Conservation (phyloP, 1,139 yeast genomes). For the Arxiozyma bovina region DNA sequence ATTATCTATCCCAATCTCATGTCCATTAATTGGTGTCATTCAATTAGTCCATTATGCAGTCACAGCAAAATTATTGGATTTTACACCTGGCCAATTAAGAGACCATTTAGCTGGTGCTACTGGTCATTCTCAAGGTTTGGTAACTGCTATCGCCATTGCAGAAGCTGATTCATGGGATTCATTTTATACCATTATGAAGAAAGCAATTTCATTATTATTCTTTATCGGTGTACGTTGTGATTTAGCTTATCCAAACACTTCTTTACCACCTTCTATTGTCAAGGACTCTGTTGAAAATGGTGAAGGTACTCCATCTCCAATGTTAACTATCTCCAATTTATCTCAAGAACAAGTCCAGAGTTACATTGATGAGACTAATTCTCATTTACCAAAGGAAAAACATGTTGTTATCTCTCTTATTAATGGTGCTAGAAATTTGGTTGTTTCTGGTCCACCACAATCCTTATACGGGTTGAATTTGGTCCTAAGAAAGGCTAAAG, state of each 20-base stretch:
- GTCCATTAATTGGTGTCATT: constrained; percentile 91
- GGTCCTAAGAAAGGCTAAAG: constrained; percentile 86
- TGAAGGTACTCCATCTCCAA: constrained; percentile 96
- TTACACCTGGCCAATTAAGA: constrained; percentile 84
- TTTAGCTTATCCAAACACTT: constrained; percentile 84
- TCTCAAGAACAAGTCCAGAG: constrained; percentile 68
- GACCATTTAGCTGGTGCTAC: constrained; percentile 71
- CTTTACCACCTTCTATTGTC: constrained; percentile 86
- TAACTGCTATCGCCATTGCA: constrained; percentile 87
- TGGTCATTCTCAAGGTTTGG: constrained; percentile 97
- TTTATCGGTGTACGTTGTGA: constrained; percentile 91
- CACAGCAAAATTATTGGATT: constrained; percentile 75
- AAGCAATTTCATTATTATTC: constrained; percentile 77
- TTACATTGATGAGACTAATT: constrained; percentile 78
- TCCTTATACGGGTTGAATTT: constrained; percentile 94
- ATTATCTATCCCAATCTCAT: constrained; percentile 84
- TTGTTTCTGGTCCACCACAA: constrained; percentile 96
- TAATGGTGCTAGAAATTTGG: constrained; percentile 93
- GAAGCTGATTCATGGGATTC: constrained; percentile 81
- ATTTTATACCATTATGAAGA: constrained; percentile 60
- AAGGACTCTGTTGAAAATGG: constrained; percentile 90
- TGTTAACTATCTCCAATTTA: constrained; percentile 89
- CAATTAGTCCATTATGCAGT: constrained; percentile 90
- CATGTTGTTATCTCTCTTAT: constrained; percentile 84
- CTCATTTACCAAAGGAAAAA: constrained; percentile 85